These are phyloP conservation scores for Fremontodendron californicum DNA, from an alignment of 345 rosid genomes.

Conservation along the genomic window DNA sequence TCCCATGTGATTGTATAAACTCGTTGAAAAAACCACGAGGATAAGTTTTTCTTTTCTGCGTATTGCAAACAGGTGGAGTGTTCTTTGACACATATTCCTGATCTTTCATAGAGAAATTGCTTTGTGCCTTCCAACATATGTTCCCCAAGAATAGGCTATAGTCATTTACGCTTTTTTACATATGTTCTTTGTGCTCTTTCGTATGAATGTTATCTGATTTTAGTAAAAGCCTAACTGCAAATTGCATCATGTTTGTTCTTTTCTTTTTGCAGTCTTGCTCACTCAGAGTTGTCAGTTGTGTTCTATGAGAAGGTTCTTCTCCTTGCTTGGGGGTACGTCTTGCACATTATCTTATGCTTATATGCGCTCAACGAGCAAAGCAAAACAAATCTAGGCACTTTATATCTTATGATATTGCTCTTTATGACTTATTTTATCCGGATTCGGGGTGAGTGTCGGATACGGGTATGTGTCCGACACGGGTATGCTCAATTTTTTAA, in stretches of 20 bases:
- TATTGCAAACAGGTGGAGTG: neutral
- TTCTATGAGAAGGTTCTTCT: slow-evolving; percentile 96
- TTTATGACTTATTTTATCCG: neutral
- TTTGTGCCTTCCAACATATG: neutral
- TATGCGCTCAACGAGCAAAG: neutral
- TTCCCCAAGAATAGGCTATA: neutral
- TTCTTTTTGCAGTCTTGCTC: slow-evolving; percentile 68
- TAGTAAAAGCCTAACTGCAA: neutral
- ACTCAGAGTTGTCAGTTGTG: slow-evolving; percentile 85
- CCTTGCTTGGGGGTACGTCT: slow-evolving; percentile 82
- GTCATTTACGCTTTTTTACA: neutral
- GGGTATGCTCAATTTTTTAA: neutral
- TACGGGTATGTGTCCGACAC: neutral
- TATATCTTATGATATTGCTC: neutral
- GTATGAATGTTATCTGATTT: neutral
- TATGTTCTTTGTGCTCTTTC: neutral
- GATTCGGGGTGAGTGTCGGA: neutral
- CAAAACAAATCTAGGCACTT: neutral
- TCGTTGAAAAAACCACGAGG: neutral
- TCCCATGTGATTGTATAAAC: neutral
- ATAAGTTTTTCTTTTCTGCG: neutral
- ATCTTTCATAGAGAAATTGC: neutral
- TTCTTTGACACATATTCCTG: neutral
- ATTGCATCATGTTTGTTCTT: neutral
- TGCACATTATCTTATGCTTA: neutral